Evolutionary conservation across 345 rosid genomes (phyloP).

Genomic region (Ailanthus altissimus): DNA sequence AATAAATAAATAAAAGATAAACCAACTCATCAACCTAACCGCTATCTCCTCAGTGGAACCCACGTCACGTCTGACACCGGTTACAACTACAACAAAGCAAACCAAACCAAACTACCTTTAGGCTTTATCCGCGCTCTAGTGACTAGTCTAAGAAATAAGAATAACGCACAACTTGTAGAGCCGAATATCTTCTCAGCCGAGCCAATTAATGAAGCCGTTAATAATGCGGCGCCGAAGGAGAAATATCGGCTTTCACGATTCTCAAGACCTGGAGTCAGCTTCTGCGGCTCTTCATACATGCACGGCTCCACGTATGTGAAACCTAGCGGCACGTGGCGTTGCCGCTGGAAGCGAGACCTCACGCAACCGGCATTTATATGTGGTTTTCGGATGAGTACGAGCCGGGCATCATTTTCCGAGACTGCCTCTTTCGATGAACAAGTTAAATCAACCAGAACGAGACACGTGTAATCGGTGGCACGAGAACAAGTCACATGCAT

Average conservation of each 20-base stretch:
- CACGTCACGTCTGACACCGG: no score
- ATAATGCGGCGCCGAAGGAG: slow-evolving; percentile 20
- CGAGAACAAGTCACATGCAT: slow-evolving; percentile 14
- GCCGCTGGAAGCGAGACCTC: neutral
- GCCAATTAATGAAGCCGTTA: neutral
- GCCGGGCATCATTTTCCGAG: neutral
- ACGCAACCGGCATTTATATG: slow-evolving; percentile 2
- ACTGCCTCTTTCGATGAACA: neutral
- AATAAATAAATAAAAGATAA: neutral
- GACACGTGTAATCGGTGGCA: slow-evolving; percentile 17
- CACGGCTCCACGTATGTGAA: slow-evolving; percentile 21
- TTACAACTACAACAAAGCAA: neutral
- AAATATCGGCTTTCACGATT: neutral
- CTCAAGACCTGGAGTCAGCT: neutral
- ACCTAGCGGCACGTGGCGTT: slow-evolving; percentile 4
- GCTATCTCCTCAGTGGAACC: neutral
- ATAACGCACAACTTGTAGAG: slow-evolving; percentile 11
- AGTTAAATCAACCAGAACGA: neutral
- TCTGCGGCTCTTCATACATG: slow-evolving; percentile 14
- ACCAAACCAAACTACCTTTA: no score
- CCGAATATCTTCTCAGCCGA: neutral
- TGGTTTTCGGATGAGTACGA: neutral
- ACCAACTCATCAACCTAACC: slow-evolving; percentile 7
- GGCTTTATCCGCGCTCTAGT: neutral
- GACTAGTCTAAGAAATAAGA: no score